phyloP scores from a whole-genome alignment of 305 asterid genomes.

The Andrographis paniculata region DNA sequence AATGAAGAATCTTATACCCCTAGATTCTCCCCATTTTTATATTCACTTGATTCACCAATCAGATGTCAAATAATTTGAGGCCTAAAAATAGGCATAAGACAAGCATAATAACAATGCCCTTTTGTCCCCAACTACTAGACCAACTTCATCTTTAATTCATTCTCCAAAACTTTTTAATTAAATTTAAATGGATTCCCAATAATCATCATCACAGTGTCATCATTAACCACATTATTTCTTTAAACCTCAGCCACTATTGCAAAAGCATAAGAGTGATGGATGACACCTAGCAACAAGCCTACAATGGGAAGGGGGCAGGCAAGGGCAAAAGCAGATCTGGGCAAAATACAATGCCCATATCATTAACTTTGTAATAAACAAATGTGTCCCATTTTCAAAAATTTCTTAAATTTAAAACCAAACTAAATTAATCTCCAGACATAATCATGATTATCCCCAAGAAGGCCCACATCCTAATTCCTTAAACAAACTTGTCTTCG shows the following conservation, averaged over 20 bases:
- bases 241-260: constrained; percentile 24
- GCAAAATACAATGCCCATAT: constrained; percentile 9
- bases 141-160: constrained; percentile 11
- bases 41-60: background rate
- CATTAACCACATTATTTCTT: constrained; percentile 6
- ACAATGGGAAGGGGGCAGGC: constrained; percentile 19
- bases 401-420: constrained; percentile 16
- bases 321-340: constrained; percentile 22
- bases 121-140: constrained; percentile 15
- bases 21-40: background rate
- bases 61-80: constrained; percentile 3
- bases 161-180: background rate
- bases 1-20: background rate
- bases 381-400: constrained; percentile 29
- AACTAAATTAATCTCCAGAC: constrained; percentile 24
- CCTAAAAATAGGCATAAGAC: constrained; percentile 6
- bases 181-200: background rate
- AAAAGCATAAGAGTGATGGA: too few relatives aligned
- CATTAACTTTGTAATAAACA: constrained; percentile 23
- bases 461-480: constrained; percentile 32
- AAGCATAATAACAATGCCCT: constrained; percentile 7
- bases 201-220: background rate
- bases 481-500: constrained; percentile 30
- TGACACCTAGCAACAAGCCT: constrained; percentile 27
- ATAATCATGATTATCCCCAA: constrained; percentile 33